Conservation (phyloP, 768 basidiomycete species). For the Mycena metata region DNA sequence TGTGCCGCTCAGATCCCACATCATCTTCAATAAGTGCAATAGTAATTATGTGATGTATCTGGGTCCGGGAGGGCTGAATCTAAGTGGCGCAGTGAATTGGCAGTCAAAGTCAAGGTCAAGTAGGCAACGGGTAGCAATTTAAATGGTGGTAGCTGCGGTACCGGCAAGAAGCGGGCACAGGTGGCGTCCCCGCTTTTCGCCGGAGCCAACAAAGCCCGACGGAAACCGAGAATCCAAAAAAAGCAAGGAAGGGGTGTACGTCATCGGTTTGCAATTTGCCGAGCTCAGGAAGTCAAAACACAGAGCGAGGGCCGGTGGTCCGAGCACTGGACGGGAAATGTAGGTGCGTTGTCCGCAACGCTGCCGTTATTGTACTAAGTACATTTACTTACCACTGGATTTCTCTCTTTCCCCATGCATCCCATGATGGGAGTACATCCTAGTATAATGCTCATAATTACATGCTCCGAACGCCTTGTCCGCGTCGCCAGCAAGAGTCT, state of each 20-base stretch:
- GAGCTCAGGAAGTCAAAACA: no score
- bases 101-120: conserved; percentile 16
- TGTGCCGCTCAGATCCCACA: conserved; percentile 2
- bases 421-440: no score
- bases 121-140: conserved; percentile 12
- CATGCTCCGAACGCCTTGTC: no score
- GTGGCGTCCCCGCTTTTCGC: not conserved
- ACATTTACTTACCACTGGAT: no score
- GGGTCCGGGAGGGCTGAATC: conserved; percentile 12
- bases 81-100: conserved; percentile 16
- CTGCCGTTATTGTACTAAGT: no score
- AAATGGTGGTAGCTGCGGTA: conserved; percentile 11
- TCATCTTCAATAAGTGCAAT: conserved; percentile 7
- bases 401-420: no score
- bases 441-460: no score
- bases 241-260: conserved; percentile 5
- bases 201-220: conserved; percentile 10
- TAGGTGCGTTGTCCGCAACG: no score
- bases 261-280: conserved; percentile 1
- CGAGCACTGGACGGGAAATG: no score
- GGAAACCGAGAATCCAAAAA: conserved; percentile 8
- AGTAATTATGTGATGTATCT: conserved; percentile 5
- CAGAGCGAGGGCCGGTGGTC: no score
- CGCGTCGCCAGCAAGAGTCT: no score
- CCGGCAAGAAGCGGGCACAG: conserved; percentile 9